Conservation (phyloP, 139 green algal species). For the Chloropicon primus region DNA sequence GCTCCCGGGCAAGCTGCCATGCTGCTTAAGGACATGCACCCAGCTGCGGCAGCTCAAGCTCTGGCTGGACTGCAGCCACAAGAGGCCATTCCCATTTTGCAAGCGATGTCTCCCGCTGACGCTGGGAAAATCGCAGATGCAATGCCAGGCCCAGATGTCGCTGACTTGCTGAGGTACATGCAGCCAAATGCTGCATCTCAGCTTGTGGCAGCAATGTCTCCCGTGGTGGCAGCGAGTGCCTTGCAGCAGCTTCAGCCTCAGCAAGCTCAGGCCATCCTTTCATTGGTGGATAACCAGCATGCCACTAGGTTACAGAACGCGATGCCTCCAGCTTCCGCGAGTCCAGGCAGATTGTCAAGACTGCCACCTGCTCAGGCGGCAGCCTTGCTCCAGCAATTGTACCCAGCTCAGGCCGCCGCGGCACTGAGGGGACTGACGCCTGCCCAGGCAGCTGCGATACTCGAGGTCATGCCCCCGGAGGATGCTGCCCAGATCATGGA, state of each 20-base stretch:
- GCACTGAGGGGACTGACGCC: background rate
- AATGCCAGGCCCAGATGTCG: background rate
- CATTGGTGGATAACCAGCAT: background rate
- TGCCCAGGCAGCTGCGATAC: background rate
- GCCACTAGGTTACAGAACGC: background rate
- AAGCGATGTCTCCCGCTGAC: too few relatives aligned
- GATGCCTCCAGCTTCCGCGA: background rate
- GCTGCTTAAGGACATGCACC: too few relatives aligned
- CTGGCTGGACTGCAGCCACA: too few relatives aligned
- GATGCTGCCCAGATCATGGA: background rate
- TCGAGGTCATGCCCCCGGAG: background rate
- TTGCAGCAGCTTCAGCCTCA: background rate
- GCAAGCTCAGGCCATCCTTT: background rate
- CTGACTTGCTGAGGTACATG: background rate
- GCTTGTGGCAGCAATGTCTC: background rate
- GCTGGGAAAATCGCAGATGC: too few relatives aligned
- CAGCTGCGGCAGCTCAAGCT: too few relatives aligned
- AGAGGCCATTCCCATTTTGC: too few relatives aligned
- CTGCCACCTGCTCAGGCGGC: background rate
- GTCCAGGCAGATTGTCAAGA: background rate
- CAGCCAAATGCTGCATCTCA: background rate
- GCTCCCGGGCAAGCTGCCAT: background rate
- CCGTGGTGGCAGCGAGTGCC: background rate
- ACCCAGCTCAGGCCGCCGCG: background rate
- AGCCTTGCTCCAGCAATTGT: background rate